Evolutionary conservation across 805 yeast genomes (phyloP), one percentile per base, ranked within the genome.

Genomic region (Ogataea populi-albae): DNA sequence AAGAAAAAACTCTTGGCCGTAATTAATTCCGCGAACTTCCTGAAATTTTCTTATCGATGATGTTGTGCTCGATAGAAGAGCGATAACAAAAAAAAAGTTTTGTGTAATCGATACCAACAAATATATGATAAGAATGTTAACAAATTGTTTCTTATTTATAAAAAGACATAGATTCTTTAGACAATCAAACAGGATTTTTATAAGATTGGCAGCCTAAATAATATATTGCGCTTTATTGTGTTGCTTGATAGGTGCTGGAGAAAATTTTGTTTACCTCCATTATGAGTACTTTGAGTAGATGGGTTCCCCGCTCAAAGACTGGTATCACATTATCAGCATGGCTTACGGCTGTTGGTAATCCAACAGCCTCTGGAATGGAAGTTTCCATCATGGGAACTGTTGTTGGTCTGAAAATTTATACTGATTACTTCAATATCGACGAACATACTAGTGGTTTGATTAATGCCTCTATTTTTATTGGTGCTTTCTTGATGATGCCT

Each of bases 301-400:
- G 19, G n/a, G 17, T 14, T 14, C 32, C 40, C 26, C 32, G 26
- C 20, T 20, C 37, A 2, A 26, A 22, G n/a, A 26, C 34, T 4
- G 27, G 27, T 15, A 30, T 33, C 17, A 26, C 33, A n/a, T 9
- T 24, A 3, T 39, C 28, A 5, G 35, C 43, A 4, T 29, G 36
- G 33, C 3, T 23, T 4, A 28, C 36, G 17, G 38, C 49, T 11
- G 20, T 42, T 16, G 35, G 19, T 5, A 36, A 41, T 26, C 44
- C 44, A 11, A 31, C 38, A 5, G 29, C 46, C 6, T 35, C 40
- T 17, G 44, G 45, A 4, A 34, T 35, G 41, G 49, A 45, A 17
- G 26, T 23, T 6, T 28, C 27, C 23, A 29, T 37, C 29, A 41
- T 41, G 45, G 34, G 35, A 14, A 23, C 32, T 7, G 32, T 41